Evolutionary conservation across 2,329 filamentous ascomycete species (phyloP).

Genomic region (Neopestalotiopsis rosae): DNA sequence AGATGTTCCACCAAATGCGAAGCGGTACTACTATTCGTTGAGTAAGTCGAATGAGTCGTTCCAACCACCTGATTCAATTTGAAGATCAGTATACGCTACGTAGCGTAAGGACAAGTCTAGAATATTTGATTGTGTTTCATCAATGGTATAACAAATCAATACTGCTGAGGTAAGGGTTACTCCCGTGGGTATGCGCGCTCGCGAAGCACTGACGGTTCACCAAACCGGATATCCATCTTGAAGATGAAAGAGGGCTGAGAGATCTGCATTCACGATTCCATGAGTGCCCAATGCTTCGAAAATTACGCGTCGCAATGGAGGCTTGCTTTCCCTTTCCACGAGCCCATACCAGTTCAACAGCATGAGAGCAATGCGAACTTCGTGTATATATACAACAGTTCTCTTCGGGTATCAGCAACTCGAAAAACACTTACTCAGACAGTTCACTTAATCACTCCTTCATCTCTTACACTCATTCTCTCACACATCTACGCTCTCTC

Average conservation of each 20-base stretch:
- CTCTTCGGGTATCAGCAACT: neutral
- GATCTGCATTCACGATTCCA: neutral
- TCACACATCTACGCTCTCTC: no score
- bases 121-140: no score
- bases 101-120: no score
- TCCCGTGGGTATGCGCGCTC: neutral
- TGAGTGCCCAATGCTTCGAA: neutral
- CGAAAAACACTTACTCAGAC: neutral
- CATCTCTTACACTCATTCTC: neutral
- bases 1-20: no score
- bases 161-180: no score
- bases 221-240: neutral
- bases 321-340: neutral
- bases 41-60: no score
- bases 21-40: no score
- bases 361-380: neutral
- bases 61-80: no score
- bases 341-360: neutral
- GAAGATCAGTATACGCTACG: no score
- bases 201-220: neutral
- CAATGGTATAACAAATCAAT: no score
- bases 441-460: neutral
- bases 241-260: neutral
- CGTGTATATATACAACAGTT: neutral
- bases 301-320: neutral